Evolutionary conservation across 495 filamentous ascomycete genomes (phyloP).

Genomic region (Aspergillus kassunensis): DNA sequence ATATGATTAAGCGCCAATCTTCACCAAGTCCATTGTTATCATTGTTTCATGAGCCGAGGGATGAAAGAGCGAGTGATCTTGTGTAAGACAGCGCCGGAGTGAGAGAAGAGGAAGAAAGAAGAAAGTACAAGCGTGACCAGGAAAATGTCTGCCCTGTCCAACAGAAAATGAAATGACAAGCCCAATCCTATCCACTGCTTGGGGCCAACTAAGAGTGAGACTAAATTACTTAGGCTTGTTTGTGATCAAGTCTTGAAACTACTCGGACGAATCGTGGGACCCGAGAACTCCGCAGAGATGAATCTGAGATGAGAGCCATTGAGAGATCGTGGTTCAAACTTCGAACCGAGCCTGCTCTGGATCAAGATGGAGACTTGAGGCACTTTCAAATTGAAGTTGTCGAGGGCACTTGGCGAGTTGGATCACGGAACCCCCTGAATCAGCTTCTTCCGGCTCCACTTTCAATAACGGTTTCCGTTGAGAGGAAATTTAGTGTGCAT

Average conservation of each 20-base stretch:
- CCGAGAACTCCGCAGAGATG: neutral
- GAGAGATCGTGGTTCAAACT: neutral
- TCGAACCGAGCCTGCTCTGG: neutral
- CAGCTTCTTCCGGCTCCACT: conserved; percentile 13
- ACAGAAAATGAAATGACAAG: conserved; percentile 12
- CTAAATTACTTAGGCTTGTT: conserved; percentile 13
- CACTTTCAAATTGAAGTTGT: neutral
- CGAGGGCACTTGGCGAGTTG: neutral
- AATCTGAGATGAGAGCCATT: conserved; percentile 1
- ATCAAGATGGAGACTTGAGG: conserved; percentile 1
- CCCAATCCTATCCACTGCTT: conserved; percentile 12
- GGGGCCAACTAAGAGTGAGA: conserved; percentile 3
- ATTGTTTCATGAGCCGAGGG: neutral
- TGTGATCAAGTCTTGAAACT: conserved; percentile 13
- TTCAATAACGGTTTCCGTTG: conserved; percentile 17
- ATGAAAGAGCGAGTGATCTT: conserved; percentile 2
- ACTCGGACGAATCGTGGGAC: conserved; percentile 4
- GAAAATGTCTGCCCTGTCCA: conserved; percentile 2
- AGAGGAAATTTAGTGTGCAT: conserved; percentile 2
- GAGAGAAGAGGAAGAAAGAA: conserved; percentile 9
- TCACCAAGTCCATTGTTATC: neutral
- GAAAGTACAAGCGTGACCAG: conserved; percentile 10
- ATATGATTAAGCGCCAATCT: neutral
- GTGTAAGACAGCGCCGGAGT: conserved; percentile 12
- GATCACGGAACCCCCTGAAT: conserved; percentile 11